Evolutionary conservation across 2,329 filamentous ascomycete species (phyloP).

Genomic region (Aaosphaeria pasadenensis): DNA sequence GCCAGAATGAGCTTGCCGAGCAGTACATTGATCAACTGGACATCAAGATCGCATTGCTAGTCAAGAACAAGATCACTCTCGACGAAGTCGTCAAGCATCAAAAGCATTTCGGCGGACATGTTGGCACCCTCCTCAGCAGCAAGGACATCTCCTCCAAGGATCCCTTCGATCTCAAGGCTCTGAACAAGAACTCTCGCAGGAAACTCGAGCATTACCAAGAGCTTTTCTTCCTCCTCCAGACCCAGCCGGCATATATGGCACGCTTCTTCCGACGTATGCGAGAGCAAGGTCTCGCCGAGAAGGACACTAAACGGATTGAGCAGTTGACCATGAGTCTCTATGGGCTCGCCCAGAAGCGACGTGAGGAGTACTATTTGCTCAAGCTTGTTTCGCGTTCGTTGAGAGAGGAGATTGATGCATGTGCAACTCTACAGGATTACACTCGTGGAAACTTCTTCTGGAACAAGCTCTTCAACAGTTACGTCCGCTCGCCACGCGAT

Average conservation of each 20-base stretch:
- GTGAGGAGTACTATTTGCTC: slow-evolving; percentile 94
- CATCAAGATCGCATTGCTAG: slow-evolving; percentile 95
- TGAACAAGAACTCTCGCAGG: slow-evolving; percentile 93
- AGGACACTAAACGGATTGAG: slow-evolving; percentile 89
- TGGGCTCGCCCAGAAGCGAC: slow-evolving; percentile 92
- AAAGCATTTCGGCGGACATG: slow-evolving; percentile 89
- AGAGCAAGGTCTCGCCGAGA: slow-evolving; percentile 81
- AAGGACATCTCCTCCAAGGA: slow-evolving; percentile 85
- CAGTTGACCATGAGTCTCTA: slow-evolving; percentile 95
- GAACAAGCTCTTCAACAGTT: slow-evolving; percentile 80
- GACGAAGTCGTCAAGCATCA: slow-evolving; percentile 98
- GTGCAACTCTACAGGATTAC: slow-evolving; percentile 75
- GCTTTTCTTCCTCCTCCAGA: slow-evolving; percentile 95
- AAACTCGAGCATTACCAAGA: slow-evolving; percentile 98
- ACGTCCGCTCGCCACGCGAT: slow-evolving; percentile 86
- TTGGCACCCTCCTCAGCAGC: slow-evolving; percentile 80
- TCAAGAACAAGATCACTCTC: slow-evolving; percentile 99
- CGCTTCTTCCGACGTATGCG: slow-evolving; percentile 81
- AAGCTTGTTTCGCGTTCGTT: slow-evolving; percentile 82
- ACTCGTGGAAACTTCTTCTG: slow-evolving; percentile 90
- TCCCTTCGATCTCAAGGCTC: slow-evolving; percentile 91
- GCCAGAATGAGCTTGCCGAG: slow-evolving; percentile 94
- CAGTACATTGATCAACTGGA: slow-evolving; percentile 98
- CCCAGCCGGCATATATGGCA: slow-evolving; percentile 90
- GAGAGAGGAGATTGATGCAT: slow-evolving; percentile 78